Conservation (phyloP, 257 asterid species). For the Solanum paucissectum region DNA sequence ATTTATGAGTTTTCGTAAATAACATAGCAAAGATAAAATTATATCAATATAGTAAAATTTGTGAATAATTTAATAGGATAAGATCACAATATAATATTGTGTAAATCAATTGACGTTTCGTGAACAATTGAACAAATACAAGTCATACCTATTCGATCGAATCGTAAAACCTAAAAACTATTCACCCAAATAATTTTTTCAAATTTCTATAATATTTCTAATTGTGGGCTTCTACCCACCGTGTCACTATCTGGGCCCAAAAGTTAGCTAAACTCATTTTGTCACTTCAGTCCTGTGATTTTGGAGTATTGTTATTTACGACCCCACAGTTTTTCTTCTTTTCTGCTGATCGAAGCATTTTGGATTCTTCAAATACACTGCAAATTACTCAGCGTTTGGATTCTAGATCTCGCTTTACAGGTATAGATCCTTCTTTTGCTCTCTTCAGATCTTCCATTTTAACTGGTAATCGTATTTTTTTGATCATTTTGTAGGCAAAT, state of each 20-base stretch:
- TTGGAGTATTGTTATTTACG: background rate
- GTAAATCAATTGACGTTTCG: background rate
- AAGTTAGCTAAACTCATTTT: background rate
- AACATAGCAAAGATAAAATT: too few species aligned
- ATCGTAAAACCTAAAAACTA: too few species aligned
- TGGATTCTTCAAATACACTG: background rate
- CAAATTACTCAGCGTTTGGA: background rate
- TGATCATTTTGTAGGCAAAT: background rate
- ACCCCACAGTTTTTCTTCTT: background rate
- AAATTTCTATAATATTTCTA: background rate
- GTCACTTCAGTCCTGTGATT: background rate
- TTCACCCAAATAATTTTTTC: too few species aligned
- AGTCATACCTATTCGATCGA: too few species aligned
- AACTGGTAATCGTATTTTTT: background rate
- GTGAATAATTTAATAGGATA: background rate
- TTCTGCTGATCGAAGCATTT: constrained; percentile 5
- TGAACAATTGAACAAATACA: background rate
- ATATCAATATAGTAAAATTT: background rate
- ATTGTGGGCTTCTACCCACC: background rate
- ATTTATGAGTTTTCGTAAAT: too few species aligned
- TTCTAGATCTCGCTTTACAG: constrained; percentile 5
- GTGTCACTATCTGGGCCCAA: background rate
- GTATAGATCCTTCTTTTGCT: background rate
- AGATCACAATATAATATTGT: background rate
- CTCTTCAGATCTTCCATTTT: background rate